phyloP scores from a whole-genome alignment of 257 asterid genomes.

The Fraxinus excelsior region DNA sequence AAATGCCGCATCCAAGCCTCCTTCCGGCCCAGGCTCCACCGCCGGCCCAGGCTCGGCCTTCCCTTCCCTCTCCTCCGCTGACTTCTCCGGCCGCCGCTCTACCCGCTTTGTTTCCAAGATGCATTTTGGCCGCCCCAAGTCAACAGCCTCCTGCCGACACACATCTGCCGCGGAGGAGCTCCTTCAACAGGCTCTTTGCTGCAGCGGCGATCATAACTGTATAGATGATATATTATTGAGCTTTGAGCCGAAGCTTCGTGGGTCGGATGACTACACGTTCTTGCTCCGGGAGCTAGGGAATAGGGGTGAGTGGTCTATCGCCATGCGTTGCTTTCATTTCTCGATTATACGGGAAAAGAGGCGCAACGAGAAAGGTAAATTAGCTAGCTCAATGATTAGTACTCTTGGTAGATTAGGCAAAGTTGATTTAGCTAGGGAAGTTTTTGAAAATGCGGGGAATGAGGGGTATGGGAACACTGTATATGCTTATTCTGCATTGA shows the following conservation, averaged over 20 bases:
- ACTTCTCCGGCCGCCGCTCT: slow-evolving; percentile 83
- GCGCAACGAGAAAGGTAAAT: slow-evolving; percentile 70
- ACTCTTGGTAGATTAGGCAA: slow-evolving; percentile 87
- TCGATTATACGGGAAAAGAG: slow-evolving; percentile 58
- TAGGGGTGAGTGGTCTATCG: slow-evolving; percentile 72
- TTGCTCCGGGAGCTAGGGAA: slow-evolving; percentile 86
- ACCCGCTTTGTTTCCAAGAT: slow-evolving; percentile 85
- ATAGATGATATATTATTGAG: slow-evolving; percentile 43
- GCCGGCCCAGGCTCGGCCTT: slow-evolving; percentile 34
- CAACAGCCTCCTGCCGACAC: slow-evolving; percentile 61
- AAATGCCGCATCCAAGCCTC: slow-evolving; percentile 34
- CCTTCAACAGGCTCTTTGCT: slow-evolving; percentile 43
- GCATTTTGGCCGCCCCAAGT: slow-evolving; percentile 82
- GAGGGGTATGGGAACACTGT: slow-evolving; percentile 90
- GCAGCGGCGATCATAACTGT: slow-evolving; percentile 33
- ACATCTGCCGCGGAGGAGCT: slow-evolving; percentile 72
- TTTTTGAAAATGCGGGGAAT: slow-evolving; percentile 59
- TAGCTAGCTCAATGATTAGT: slow-evolving; percentile 90
- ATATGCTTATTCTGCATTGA: slow-evolving; percentile 78
- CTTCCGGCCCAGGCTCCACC: slow-evolving; percentile 29
- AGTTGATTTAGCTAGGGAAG: slow-evolving; percentile 72
- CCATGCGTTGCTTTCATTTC: slow-evolving; percentile 72
- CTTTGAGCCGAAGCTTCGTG: slow-evolving; percentile 58
- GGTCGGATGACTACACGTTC: slow-evolving; percentile 71
- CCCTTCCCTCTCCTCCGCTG: slow-evolving; percentile 54